These are phyloP conservation scores for Phialophora chinensis DNA, from an alignment of 2,329 filamentous ascomycete species.

Conservation along the genomic window DNA sequence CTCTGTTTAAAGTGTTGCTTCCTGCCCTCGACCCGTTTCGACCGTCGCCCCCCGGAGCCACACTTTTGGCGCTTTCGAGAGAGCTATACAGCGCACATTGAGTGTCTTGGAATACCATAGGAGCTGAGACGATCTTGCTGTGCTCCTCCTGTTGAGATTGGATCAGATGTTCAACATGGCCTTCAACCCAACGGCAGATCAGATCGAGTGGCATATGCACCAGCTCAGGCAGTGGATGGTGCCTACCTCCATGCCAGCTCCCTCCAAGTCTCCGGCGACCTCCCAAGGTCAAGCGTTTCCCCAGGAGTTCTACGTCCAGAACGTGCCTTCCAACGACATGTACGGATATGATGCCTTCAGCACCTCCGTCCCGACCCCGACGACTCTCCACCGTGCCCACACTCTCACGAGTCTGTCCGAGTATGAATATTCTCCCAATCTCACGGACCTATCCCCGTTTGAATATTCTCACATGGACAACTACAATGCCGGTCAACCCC, in stretches of 20 bases:
- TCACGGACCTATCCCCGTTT: conserved; percentile 27
- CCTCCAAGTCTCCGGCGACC: conserved; percentile 24
- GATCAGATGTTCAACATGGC: conserved; percentile 28
- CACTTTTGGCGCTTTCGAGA: not conserved
- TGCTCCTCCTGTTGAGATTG: not conserved
- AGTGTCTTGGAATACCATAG: not conserved
- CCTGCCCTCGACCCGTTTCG: conserved; percentile 7
- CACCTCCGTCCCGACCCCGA: conserved; percentile 13
- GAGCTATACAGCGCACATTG: not conserved
- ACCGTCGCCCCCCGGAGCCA: conserved; percentile 5
- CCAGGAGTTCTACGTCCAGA: conserved; percentile 35
- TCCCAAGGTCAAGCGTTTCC: conserved; percentile 24
- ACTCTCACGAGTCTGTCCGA: conserved; percentile 30
- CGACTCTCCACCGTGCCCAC: conserved; percentile 30
- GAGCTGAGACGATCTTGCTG: not conserved
- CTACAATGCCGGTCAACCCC: conserved; percentile 21
- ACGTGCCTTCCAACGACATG: conserved; percentile 31
- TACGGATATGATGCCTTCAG: conserved; percentile 31
- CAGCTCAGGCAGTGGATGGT: conserved; percentile 39
- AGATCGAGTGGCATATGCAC: conserved; percentile 39
- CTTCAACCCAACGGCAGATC: conserved; percentile 32
- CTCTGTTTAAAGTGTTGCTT: conserved; percentile 17
- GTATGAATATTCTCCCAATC: conserved; percentile 26
- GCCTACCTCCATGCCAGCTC: conserved; percentile 30
- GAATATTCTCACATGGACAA: conserved; percentile 24